These are phyloP conservation scores for Fusarium paranaense DNA, from an alignment of 2,329 filamentous ascomycete genomes.

Conservation along the genomic window DNA sequence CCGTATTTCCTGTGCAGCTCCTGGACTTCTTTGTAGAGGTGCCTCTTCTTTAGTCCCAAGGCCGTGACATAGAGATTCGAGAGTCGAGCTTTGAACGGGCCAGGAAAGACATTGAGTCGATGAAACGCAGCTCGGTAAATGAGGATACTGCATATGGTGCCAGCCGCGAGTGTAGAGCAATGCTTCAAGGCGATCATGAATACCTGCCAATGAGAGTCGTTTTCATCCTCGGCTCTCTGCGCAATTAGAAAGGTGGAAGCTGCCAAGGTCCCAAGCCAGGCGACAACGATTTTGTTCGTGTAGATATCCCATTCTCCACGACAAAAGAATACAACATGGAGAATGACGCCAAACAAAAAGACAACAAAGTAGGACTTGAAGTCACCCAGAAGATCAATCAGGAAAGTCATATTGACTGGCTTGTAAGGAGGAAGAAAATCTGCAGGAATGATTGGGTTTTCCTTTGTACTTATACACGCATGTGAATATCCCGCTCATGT, in stretches of 20 bases:
- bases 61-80: background rate
- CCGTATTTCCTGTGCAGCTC: conserved; percentile 4
- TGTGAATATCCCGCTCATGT: background rate
- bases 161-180: background rate
- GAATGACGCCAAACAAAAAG: conserved; percentile 1
- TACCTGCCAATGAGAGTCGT: background rate
- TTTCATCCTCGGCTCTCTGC: background rate
- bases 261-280: background rate
- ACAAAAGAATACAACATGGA: conserved; percentile 3
- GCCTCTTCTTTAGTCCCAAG: background rate
- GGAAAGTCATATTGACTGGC: background rate
- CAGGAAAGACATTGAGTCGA: background rate
- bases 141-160: background rate
- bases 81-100: background rate
- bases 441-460: background rate
- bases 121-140: background rate
- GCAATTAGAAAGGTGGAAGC: background rate
- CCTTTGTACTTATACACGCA: background rate
- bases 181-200: background rate
- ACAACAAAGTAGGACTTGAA: background rate
- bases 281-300: conserved; percentile 4
- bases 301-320: conserved; percentile 26
- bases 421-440: background rate
- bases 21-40: background rate
- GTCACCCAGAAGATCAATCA: background rate